phyloP scores from a whole-genome alignment of 2,329 filamentous ascomycete species.

The Ophiostoma quercus region DNA sequence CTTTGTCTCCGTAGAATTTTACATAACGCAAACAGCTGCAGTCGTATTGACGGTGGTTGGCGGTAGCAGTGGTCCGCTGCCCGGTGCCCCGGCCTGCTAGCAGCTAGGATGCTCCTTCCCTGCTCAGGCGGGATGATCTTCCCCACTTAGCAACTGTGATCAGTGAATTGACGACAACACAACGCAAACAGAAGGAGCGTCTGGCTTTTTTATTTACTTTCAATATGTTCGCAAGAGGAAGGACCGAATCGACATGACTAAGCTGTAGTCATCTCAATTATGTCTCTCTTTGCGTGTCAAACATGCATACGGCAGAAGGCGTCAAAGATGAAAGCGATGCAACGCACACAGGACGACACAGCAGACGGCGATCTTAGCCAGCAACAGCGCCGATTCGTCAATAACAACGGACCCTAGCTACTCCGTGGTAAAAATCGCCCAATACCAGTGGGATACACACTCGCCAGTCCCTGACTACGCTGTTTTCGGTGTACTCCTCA shows the following conservation, averaged over 20 bases:
- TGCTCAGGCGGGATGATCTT: background rate
- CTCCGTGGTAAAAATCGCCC: background rate
- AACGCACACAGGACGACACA: background rate
- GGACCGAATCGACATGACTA: background rate
- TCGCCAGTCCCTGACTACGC: conserved; percentile 5
- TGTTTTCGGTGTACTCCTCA: background rate
- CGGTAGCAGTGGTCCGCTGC: background rate
- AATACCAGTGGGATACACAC: background rate
- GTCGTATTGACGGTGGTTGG: background rate
- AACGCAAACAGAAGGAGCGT: background rate
- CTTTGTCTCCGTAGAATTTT: background rate
- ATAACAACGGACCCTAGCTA: background rate
- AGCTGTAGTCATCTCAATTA: background rate
- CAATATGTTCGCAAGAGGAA: background rate
- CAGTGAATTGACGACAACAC: background rate
- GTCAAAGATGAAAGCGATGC: background rate
- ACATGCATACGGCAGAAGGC: background rate
- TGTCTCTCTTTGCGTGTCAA: background rate
- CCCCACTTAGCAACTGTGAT: background rate
- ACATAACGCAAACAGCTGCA: background rate
- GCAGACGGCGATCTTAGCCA: background rate
- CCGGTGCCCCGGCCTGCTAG: background rate
- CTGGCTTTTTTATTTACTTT: background rate
- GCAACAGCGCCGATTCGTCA: background rate
- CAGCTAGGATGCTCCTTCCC: background rate